Conservation (phyloP, 2,329 filamentous ascomycete species). For the Aspergillus niger region DNA sequence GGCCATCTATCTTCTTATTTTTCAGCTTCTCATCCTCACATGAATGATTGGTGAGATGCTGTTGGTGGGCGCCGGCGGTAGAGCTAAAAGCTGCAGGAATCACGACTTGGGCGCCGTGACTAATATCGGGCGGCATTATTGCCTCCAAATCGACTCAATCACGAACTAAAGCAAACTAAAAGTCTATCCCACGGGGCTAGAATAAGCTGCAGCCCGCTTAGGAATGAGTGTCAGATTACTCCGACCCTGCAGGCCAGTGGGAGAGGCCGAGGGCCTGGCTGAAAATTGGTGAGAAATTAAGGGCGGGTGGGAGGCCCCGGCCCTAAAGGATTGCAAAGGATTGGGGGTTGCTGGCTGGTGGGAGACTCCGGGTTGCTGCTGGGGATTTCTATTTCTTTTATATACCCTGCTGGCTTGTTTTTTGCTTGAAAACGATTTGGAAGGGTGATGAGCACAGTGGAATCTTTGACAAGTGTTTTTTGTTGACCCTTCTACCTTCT, state of each 20-base stretch:
- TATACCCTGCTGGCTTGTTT: no score
- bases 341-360: background rate
- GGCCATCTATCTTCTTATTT: no score
- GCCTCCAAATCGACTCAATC: background rate
- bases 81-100: background rate
- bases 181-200: no score
- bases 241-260: background rate
- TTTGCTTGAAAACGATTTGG: no score
- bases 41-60: background rate
- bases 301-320: background rate
- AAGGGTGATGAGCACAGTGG: no score
- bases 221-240: background rate
- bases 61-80: background rate
- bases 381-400: no score
- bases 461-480: no score
- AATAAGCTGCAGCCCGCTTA: background rate
- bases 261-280: background rate
- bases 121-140: background rate
- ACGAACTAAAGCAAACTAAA: background rate
- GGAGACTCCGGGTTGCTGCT: background rate
- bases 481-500: no score
- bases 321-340: background rate
- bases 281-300: no score
- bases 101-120: background rate
- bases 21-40: no score